Evolutionary conservation across 345 rosid genomes (phyloP).

Genomic region (Gynandropsis gynandra): DNA sequence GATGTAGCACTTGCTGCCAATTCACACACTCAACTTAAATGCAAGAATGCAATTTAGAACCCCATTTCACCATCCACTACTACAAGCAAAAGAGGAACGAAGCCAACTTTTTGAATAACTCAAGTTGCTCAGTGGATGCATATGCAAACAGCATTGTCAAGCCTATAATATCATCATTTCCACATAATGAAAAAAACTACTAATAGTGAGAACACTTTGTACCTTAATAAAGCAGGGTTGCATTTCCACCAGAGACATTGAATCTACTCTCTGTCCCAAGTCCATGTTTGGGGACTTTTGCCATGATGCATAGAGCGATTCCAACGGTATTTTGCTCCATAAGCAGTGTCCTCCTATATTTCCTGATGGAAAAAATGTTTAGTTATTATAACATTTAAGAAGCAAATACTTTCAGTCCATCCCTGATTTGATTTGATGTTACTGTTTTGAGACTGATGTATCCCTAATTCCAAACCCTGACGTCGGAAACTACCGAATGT

Average conservation of each 20-base stretch:
- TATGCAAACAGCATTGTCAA: too few relatives aligned
- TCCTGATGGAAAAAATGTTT: constrained; percentile 40
- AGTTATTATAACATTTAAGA: constrained; percentile 4
- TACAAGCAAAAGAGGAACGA: neutral
- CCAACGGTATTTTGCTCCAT: constrained; percentile 73
- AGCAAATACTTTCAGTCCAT: constrained; percentile 8
- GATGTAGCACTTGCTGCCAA: constrained; percentile 8
- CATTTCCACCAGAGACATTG: constrained; percentile 58
- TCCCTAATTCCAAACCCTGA: neutral
- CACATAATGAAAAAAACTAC: neutral
- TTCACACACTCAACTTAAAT: constrained; percentile 9
- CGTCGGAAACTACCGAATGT: neutral
- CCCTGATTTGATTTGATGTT: constrained; percentile 5
- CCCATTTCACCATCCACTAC: constrained; percentile 7
- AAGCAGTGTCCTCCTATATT: constrained; percentile 73
- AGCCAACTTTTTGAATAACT: too few relatives aligned
- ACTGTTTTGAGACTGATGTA: constrained; percentile 1
- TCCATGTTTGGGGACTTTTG: constrained; percentile 71
- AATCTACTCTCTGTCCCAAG: constrained; percentile 80
- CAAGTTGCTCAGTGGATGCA: too few relatives aligned
- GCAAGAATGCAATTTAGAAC: constrained; percentile 12
- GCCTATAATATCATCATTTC: too few relatives aligned
- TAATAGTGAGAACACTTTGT: constrained; percentile 10
- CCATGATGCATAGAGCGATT: constrained; percentile 61
- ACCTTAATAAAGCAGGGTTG: constrained; percentile 82